A percentile compares a stretch with the other conserved stretches of the same genome.
These are phyloP conservation scores for Elsinoe batatas DNA, from an alignment of 2,329 filamentous ascomycete genomes.

Conservation along the genomic window DNA sequence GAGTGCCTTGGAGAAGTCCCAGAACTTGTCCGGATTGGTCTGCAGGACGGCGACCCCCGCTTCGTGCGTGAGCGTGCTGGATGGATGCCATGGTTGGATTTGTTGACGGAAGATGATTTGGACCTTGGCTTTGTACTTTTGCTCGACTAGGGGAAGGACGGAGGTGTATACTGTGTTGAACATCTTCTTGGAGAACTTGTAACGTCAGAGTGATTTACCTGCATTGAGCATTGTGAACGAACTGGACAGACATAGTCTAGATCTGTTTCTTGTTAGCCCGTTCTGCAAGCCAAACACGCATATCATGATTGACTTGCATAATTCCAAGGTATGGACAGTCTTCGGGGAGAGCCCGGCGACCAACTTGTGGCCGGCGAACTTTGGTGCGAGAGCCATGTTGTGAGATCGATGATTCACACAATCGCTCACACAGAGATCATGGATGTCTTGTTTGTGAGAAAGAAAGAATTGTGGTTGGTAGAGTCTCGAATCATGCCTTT, in stretches of 20 bases:
- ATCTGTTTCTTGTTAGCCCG: conserved; percentile 34
- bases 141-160: conserved; percentile 55
- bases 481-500: neutral
- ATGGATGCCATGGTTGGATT: conserved; percentile 91
- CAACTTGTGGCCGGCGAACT: conserved; percentile 66
- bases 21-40: conserved; percentile 63
- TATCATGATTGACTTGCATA: conserved; percentile 33
- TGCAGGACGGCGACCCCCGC: conserved; percentile 71
- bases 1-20: conserved; percentile 62
- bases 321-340: conserved; percentile 43
- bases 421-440: too few relatives aligned
- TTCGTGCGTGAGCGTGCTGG: conserved; percentile 61
- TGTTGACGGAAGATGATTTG: conserved; percentile 82
- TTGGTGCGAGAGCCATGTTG: conserved; percentile 64
- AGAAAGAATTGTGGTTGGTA: neutral
- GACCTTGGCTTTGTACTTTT: conserved; percentile 51
- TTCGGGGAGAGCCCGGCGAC: conserved; percentile 34
- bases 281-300: neutral
- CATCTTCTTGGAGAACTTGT: conserved; percentile 54
- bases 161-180: conserved; percentile 62
- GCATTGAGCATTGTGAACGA: too few relatives aligned
- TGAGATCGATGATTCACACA: neutral
- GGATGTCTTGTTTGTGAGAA: neutral
- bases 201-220: neutral
- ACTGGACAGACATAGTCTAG: conserved; percentile 85